These are phyloP conservation scores for Cordyceps pruinosa DNA, from an alignment of 2,329 filamentous ascomycete species.

Conservation along the genomic window DNA sequence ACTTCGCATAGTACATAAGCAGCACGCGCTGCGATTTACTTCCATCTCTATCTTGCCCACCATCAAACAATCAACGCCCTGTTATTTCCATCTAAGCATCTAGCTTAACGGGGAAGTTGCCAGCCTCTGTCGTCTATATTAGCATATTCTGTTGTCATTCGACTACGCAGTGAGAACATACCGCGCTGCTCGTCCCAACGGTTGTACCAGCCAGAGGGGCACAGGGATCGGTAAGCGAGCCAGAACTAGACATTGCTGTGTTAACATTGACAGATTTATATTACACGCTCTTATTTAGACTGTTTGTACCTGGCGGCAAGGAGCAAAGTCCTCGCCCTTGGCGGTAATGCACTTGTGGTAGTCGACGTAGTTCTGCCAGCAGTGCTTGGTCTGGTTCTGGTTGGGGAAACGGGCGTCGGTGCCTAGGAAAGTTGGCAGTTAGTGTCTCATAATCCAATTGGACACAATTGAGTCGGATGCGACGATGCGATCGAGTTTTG, in stretches of 20 bases:
- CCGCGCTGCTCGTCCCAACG: conserved; percentile 97
- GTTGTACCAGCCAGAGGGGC: conserved; percentile 88
- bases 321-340: conserved; percentile 97
- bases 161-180: conserved; percentile 40
- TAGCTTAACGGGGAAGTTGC: conserved; percentile 61
- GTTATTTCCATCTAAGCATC: conserved; percentile 41
- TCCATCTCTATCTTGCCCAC: conserved; percentile 20
- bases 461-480: conserved; percentile 24
- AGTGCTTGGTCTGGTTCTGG: conserved; percentile 98
- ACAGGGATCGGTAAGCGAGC: conserved; percentile 93
- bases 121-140: conserved; percentile 46
- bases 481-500: conserved; percentile 15
- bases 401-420: conserved; percentile 99
- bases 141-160: conserved; percentile 22
- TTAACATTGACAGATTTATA: not conserved
- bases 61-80: conserved; percentile 15
- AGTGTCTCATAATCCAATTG: conserved; percentile 9
- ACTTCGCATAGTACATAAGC: conserved; percentile 32
- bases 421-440: conserved; percentile 48
- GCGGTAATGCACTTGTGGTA: conserved; percentile 99
- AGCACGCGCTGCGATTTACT: conserved; percentile 25
- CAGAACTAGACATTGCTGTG: conserved; percentile 63
- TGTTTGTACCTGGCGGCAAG: conserved; percentile 81
- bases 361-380: conserved; percentile 99
- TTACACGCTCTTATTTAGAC: not conserved